These are phyloP conservation scores for Erigeron philadelphicus DNA, from an alignment of 140 eudicot species.

Conservation along the genomic window DNA sequence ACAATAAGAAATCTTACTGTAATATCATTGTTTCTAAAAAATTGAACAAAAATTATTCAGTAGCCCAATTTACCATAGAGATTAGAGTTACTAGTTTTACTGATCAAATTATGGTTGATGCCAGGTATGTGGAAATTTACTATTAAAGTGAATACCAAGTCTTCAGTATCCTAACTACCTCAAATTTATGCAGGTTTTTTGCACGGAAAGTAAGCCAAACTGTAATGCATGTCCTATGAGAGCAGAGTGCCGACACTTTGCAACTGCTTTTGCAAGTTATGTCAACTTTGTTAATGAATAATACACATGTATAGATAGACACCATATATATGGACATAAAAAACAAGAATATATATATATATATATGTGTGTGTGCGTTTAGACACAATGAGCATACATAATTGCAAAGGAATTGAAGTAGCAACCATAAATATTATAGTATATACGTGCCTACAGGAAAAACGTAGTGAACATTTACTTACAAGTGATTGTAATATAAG, in stretches of 20 bases:
- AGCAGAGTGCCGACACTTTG: slow-evolving; percentile 85
- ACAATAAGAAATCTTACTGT: not conserved
- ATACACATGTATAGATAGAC: not conserved
- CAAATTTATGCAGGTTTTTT: slow-evolving; percentile 58
- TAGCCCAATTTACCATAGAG: no score
- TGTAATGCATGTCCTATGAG: slow-evolving; percentile 94
- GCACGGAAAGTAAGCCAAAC: slow-evolving; percentile 84
- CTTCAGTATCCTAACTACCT: slow-evolving; percentile 7
- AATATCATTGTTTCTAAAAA: no score
- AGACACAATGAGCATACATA: no score
- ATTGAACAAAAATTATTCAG: no score
- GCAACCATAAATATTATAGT: not conserved
- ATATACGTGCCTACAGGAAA: not conserved
- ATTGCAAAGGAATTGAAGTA: no score
- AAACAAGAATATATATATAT: not conserved
- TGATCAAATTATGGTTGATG: no score
- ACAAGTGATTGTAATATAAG: not conserved
- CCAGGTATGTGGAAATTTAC: slow-evolving; percentile 44
- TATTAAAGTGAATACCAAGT: not conserved
- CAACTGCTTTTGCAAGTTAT: slow-evolving; percentile 87
- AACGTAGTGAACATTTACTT: not conserved
- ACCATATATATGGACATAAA: not conserved
- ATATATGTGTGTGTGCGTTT: not conserved
- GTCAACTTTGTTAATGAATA: not conserved
- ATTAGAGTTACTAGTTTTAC: no score